A percentile compares a stretch with the other conserved stretches of the same genome.
Evolutionary conservation across 2,329 filamentous ascomycete genomes (phyloP).

Genomic region (Pseudocercospora macadamiae): DNA sequence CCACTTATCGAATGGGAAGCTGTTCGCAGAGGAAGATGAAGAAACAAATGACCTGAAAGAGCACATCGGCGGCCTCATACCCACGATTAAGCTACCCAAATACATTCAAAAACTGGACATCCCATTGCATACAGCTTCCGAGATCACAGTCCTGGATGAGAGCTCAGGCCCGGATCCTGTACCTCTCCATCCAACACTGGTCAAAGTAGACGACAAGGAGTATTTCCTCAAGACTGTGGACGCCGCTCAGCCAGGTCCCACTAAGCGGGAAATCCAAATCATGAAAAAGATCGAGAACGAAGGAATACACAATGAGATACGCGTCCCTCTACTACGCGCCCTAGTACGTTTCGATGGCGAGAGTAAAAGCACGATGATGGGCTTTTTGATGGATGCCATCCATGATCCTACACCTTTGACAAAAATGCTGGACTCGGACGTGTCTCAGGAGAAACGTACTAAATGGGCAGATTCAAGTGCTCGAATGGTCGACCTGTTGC

Average conservation of each 20-base stretch:
- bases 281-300: slow-evolving; percentile 34
- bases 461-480: slow-evolving; percentile 37
- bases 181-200: slow-evolving; percentile 34
- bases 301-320: slow-evolving; percentile 34
- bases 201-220: slow-evolving; percentile 22
- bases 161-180: slow-evolving; percentile 27
- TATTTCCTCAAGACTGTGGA: slow-evolving; percentile 42
- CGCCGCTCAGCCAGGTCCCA: slow-evolving; percentile 32
- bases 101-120: slow-evolving; percentile 37
- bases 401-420: slow-evolving; percentile 37
- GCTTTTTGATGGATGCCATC: slow-evolving; percentile 40
- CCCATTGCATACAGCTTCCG: slow-evolving; percentile 28
- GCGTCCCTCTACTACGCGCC: slow-evolving; percentile 36
- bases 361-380: slow-evolving; percentile 33
- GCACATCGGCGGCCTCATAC: slow-evolving; percentile 32
- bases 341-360: slow-evolving; percentile 31
- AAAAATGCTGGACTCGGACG: slow-evolving; percentile 34
- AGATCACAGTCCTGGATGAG: slow-evolving; percentile 30
- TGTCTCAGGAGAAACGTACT: slow-evolving; percentile 36
- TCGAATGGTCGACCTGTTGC: slow-evolving; percentile 36
- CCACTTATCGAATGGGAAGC: slow-evolving; percentile 27
- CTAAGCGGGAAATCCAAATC: slow-evolving; percentile 39
- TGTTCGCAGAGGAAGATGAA: slow-evolving; percentile 32
- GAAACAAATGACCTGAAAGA: slow-evolving; percentile 19
- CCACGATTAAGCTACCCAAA: slow-evolving; percentile 38